Base-by-base conservation (phyloP, 2,329 filamentous ascomycete species). In the Trichoderma citrinoviride region DNA sequence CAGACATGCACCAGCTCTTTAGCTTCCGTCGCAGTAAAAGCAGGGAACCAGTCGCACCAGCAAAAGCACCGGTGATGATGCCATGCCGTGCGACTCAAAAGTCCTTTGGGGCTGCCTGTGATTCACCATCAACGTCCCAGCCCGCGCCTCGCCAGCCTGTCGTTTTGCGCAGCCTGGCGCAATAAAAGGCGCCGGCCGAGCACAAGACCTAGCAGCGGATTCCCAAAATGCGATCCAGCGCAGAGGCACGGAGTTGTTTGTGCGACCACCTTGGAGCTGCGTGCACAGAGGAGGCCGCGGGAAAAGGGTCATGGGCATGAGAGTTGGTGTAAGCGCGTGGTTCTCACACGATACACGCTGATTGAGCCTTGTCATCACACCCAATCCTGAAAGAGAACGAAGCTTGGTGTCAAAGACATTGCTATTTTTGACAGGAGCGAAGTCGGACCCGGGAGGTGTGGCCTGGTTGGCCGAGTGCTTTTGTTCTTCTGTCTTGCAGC, bases 291-390 rank as follows among this genome's bases (percentile, higher is more conserved):
- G n/a, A 41, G 33, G 2, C 23, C 25, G 43, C 19, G 33, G 41
- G 41, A 37, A 62, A 53, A 41, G 43, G 60, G 49, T 62, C 60
- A 62, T 62, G 60, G 47, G 60, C 46, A 46, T 19, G 41, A 5
- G 19, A 12, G 49, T 27, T 43, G 10, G 60, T 62, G 60, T 62
- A 62, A 62, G 60, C 60, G 40, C 58, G 41, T 57, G 54, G 54
- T 25, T 46, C 40, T 46, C 41, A 57, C 25, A 37, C 33, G 33
- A 37, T 37, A 37, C 33, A 37, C 33, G 33, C 33, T 37, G n/a
- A n/a, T n/a, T 8, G 25, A 21, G 14, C 8, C 23, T 29, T 21
- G 55, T 58, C 43, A 58, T 47, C 43, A 56, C 54, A 56, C 52
- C 54, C 54, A 29, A 56, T 29, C 54, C 54, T 44, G 25, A 23